phyloP scores from a whole-genome alignment of 1,284 basidiomycete genomes.

The Papiliotrema flavescens region DNA sequence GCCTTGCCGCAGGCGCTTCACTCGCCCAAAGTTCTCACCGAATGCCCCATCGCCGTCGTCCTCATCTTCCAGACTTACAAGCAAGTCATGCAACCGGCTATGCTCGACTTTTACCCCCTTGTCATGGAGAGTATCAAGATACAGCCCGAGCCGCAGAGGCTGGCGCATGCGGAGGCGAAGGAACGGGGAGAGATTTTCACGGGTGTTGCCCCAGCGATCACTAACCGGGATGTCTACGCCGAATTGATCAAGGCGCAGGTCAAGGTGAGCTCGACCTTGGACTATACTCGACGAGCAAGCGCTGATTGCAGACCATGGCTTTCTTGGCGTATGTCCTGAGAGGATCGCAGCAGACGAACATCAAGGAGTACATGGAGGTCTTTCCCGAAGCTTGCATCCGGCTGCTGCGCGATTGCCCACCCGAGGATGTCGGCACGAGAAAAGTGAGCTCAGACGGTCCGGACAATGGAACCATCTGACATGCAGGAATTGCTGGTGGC shows the following conservation, averaged over 20 bases:
- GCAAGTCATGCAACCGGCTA: constrained; percentile 61
- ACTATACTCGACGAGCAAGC: background rate
- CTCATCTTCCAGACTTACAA: constrained; percentile 81
- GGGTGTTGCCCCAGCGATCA: constrained; percentile 71
- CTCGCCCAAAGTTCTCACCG: constrained; percentile 92
- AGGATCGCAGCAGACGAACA: constrained; percentile 61
- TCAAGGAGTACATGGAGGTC: constrained; percentile 74
- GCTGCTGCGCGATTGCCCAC: constrained; percentile 89
- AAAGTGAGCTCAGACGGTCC: constrained; percentile 59
- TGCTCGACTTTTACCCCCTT: constrained; percentile 70
- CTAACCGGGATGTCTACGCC: constrained; percentile 73
- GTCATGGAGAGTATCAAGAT: constrained; percentile 69
- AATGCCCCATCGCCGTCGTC: constrained; percentile 91
- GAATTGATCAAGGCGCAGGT: constrained; percentile 92
- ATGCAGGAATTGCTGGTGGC: constrained; percentile 88
- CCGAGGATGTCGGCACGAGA: constrained; percentile 74
- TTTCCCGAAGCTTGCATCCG: constrained; percentile 79
- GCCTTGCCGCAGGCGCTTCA: constrained; percentile 54
- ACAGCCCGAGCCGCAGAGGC: constrained; percentile 82
- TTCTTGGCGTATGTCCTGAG: constrained; percentile 89
- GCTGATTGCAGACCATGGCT: constrained; percentile 69
- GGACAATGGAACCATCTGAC: background rate
- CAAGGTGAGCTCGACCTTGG: constrained; percentile 58
- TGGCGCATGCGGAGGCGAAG: constrained; percentile 75
- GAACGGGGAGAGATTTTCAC: constrained; percentile 75